Evolutionary conservation across 2,329 filamentous ascomycete species (phyloP).

Genomic region (Penicillium sp.): DNA sequence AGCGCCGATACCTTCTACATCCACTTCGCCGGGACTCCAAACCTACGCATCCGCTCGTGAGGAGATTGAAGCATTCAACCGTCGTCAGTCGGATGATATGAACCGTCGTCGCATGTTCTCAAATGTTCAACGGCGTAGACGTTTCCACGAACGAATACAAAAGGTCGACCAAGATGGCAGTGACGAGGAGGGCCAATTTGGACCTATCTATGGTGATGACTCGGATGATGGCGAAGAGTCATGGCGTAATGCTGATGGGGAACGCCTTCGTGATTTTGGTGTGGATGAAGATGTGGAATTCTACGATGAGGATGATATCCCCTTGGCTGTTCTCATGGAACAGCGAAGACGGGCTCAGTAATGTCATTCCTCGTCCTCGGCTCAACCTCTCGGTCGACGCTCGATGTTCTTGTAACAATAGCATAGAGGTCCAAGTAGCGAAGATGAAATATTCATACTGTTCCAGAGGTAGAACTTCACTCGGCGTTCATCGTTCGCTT

Average conservation of each 20-base stretch:
- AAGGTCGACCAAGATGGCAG: conserved; percentile 14
- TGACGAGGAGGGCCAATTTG: conserved; percentile 19
- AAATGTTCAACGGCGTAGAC: conserved; percentile 38
- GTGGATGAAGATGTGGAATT: conserved; percentile 65
- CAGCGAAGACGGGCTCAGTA: conserved; percentile 15
- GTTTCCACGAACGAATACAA: conserved; percentile 42
- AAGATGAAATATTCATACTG: not conserved
- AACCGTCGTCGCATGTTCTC: conserved; percentile 40
- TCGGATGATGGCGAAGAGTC: conserved; percentile 55
- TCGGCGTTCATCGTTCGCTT: too few species aligned
- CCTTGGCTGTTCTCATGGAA: conserved; percentile 54
- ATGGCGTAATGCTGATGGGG: conserved; percentile 63
- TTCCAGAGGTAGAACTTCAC: conserved; percentile 8
- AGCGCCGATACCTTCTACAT: conserved; percentile 21
- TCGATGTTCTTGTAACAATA: not conserved
- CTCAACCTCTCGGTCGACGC: not conserved
- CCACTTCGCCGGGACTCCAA: conserved; percentile 19
- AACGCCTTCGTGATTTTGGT: conserved; percentile 61
- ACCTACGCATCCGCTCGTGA: conserved; percentile 37
- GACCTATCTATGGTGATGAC: conserved; percentile 19
- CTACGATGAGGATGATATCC: conserved; percentile 62
- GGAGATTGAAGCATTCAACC: conserved; percentile 53
- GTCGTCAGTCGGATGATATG: conserved; percentile 54
- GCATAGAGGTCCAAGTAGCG: not conserved
- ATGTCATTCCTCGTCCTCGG: not conserved